Evolutionary conservation across 2,329 filamentous ascomycete genomes (phyloP), one percentile per base, ranked within the genome.

Genomic region (Aspergillus arachidicola): DNA sequence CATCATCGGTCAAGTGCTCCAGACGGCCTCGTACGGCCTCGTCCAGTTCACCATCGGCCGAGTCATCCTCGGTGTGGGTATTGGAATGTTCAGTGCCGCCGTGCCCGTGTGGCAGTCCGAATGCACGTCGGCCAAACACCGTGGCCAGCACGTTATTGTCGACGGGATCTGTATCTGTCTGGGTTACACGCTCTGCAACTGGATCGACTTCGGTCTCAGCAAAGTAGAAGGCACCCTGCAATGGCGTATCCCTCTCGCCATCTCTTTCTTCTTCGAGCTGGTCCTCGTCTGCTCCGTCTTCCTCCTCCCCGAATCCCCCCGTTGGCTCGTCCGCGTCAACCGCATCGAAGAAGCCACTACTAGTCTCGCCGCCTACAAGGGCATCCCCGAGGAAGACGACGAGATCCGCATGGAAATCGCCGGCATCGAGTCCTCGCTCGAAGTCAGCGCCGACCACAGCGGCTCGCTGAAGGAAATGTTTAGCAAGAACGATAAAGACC

Each of bases 181-280:
- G 19, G 69, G 69, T 3, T 71, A 67, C 46, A 56, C 63, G 1
- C 65, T 71, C 16, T 67, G 66, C 57, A 71, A 83, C 71, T 82
- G 82, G 82, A 73, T 83, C 62, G 80, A 84, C 66, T 79, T 83
- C 46, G 80, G 80, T 1, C 82, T 84, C 64, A 83, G 79, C 6
- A 64, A 61, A 16, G 82, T 83, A 66, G 71, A 83, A 3, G 74
- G 75, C 9, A 75, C 73, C 1, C 71, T 80, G 10, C 74, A 80
- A 16, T 86, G 84, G 84, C 78, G 84, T 23, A 81, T 85, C 58
- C 84, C 85, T 0, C 81, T 87, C 51, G 83, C 81, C 5, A 82
- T 87, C 65, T 85, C 87, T 66, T 83, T 86, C 62, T 58, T 84
- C 14, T 82, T 86, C 56, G 82, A 84, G 0, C 59, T 86, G 4